phyloP scores from a whole-genome alignment of 139 green algal species.

The Micractinium sp. region DNA sequence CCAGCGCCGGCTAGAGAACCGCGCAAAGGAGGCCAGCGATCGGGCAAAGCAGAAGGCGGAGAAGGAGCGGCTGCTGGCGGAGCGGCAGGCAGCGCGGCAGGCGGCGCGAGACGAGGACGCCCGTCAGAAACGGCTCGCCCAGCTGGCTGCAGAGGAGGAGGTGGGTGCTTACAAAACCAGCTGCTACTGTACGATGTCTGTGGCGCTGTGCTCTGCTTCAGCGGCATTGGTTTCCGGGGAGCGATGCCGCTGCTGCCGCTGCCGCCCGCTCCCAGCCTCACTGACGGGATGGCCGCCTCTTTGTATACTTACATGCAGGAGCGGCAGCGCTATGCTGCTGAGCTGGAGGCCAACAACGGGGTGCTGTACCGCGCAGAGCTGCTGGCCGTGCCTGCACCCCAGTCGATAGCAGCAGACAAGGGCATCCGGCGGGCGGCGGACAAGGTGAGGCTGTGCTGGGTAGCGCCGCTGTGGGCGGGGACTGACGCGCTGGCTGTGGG shows the following conservation, averaged over 20 bases:
- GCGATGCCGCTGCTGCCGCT: too few species aligned
- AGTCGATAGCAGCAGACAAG: slow-evolving; percentile 35
- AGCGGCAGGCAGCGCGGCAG: slow-evolving; percentile 31
- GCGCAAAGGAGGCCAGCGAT: background rate
- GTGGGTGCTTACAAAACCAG: background rate
- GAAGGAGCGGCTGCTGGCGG: slow-evolving; percentile 28
- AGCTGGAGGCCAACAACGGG: slow-evolving; percentile 64
- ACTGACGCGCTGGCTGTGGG: background rate
- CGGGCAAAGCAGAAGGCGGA: slow-evolving; percentile 26
- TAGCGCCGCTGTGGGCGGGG: background rate
- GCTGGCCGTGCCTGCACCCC: slow-evolving; percentile 52
- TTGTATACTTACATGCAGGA: slow-evolving; percentile 36
- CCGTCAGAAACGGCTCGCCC: slow-evolving; percentile 11
- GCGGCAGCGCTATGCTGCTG: slow-evolving; percentile 37
- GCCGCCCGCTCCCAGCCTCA: too few species aligned
- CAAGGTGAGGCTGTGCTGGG: slow-evolving; percentile 58
- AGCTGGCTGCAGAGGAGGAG: slow-evolving; percentile 42
- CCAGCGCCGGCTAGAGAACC: slow-evolving; percentile 25
- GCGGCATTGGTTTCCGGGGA: too few species aligned
- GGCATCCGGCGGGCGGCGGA: slow-evolving; percentile 71
- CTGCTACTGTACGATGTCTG: background rate
- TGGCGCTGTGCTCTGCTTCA: too few species aligned
- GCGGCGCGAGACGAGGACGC: slow-evolving; percentile 39
- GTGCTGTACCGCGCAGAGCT: slow-evolving; percentile 60
- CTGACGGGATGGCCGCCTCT: too few species aligned